Evolutionary conservation across 2,329 filamentous ascomycete species (phyloP).

Genomic region (Penicillium concentricum): DNA sequence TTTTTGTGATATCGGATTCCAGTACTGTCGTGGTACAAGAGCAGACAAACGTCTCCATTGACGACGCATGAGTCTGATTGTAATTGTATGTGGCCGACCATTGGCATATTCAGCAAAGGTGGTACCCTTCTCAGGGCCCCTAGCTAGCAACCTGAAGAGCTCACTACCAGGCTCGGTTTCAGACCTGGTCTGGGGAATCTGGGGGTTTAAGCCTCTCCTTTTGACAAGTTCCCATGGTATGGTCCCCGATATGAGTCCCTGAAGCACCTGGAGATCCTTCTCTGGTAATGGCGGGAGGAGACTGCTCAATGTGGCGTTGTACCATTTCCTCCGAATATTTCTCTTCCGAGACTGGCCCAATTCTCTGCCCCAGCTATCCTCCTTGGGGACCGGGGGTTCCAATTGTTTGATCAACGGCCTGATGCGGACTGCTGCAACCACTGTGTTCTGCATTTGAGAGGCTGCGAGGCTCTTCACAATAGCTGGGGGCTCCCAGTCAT

Average conservation of each 20-base stretch:
- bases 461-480: constrained; percentile 34
- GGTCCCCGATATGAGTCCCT: constrained; percentile 34
- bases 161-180: constrained; percentile 3
- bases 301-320: constrained; percentile 28
- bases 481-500: constrained; percentile 37
- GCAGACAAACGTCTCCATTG: constrained; percentile 39
- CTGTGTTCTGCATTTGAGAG: constrained; percentile 34
- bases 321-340: constrained; percentile 42
- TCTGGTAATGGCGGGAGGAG: constrained; percentile 43
- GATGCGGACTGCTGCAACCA: constrained; percentile 24
- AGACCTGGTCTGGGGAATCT: neutral
- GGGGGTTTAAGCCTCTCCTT: constrained; percentile 21
- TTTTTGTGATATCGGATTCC: constrained; percentile 22
- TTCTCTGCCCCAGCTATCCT: constrained; percentile 38
- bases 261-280: constrained; percentile 34
- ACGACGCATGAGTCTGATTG: constrained; percentile 39
- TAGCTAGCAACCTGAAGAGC: constrained; percentile 31
- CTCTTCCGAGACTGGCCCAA: constrained; percentile 29
- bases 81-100: constrained; percentile 43
- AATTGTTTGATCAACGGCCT: constrained; percentile 25
- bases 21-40: constrained; percentile 32
- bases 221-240: constrained; percentile 32
- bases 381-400: constrained; percentile 33
- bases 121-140: constrained; percentile 37
- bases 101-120: constrained; percentile 34